phyloP scores from a whole-genome alignment of 2,329 filamentous ascomycete genomes.

The Pseudocercospora musae region DNA sequence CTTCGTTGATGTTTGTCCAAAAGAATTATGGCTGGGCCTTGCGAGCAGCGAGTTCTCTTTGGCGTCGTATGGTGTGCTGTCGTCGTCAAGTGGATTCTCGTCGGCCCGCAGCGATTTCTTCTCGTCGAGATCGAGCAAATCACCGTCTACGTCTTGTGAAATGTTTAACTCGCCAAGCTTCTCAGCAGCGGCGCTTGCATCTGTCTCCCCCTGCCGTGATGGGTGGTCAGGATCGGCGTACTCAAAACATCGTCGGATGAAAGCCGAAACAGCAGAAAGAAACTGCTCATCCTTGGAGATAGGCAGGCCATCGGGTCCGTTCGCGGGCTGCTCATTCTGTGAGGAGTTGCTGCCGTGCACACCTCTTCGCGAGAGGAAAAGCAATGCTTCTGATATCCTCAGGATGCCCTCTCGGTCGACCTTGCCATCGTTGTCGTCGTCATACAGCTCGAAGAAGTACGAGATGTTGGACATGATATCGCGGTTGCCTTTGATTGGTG shows the following conservation, averaged over 20 bases:
- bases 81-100: constrained; percentile 8
- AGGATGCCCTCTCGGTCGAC: constrained; percentile 95
- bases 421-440: constrained; percentile 84
- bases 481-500: constrained; percentile 83
- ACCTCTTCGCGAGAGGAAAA: constrained; percentile 88
- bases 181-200: constrained; percentile 36
- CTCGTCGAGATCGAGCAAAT: constrained; percentile 58
- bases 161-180: constrained; percentile 66
- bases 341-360: constrained; percentile 54
- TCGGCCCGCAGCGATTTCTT: constrained; percentile 29
- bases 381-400: constrained; percentile 85
- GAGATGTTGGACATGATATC: constrained; percentile 98
- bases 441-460: constrained; percentile 97
- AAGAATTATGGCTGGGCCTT: constrained; percentile 30
- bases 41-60: constrained; percentile 27
- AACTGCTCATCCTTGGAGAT: constrained; percentile 77
- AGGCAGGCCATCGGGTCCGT: constrained; percentile 30
- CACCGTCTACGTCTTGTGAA: constrained; percentile 60
- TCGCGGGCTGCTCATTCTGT: constrained; percentile 14
- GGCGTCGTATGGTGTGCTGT: constrained; percentile 2
- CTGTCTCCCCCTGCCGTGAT: constrained; percentile 29
- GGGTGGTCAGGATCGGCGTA: constrained; percentile 84
- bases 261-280: constrained; percentile 87
- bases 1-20: constrained; percentile 48
- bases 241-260: constrained; percentile 94